Evolutionary conservation across 768 basidiomycete species (phyloP), one percentile per base, ranked within the genome.

Genomic region (Mycena galopus): DNA sequence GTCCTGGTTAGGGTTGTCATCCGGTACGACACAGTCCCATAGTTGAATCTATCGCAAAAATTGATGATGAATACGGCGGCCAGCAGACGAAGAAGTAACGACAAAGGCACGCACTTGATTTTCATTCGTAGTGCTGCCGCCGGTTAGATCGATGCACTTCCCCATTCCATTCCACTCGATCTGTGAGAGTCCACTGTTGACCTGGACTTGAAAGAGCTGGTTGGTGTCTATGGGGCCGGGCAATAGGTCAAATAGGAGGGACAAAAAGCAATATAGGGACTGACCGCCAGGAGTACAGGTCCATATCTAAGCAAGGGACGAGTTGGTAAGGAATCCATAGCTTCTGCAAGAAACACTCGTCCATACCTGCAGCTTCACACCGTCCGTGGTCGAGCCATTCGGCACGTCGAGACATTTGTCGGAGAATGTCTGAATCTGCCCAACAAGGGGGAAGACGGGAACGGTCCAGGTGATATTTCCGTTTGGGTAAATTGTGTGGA

Each of bases 301-400:
- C n/a, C n/a, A n/a, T n/a, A n/a, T n/a, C n/a, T n/a, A n/a, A n/a
- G n/a, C n/a, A n/a, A n/a, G n/a, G n/a, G n/a, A n/a, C n/a, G n/a
- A n/a, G n/a, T n/a, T n/a, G n/a, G n/a, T n/a, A n/a, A n/a, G n/a
- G n/a, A n/a, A n/a, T n/a, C n/a, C n/a, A n/a, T n/a, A n/a, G n/a
- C n/a, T n/a, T n/a, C n/a, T n/a, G n/a, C n/a, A n/a, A n/a, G n/a
- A n/a, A n/a, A n/a, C n/a, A n/a, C n/a, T n/a, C 27, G 55, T 57
- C 76, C 74, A 78, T 33, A 77, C 58, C 57, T 59, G 57, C 17
- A 59, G 57, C 23, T 59, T 59, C 8, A 59, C 57, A 6, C 57
- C 57, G n/a, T 59, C 25, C 14, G 56, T 33, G 33, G 56, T 58
- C 11, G 56, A 58, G 4, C 56, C 56, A 21, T 23, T 35, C 2